phyloP scores from a whole-genome alignment of 352 stramenopile species.

The Peronospora destructor region DNA sequence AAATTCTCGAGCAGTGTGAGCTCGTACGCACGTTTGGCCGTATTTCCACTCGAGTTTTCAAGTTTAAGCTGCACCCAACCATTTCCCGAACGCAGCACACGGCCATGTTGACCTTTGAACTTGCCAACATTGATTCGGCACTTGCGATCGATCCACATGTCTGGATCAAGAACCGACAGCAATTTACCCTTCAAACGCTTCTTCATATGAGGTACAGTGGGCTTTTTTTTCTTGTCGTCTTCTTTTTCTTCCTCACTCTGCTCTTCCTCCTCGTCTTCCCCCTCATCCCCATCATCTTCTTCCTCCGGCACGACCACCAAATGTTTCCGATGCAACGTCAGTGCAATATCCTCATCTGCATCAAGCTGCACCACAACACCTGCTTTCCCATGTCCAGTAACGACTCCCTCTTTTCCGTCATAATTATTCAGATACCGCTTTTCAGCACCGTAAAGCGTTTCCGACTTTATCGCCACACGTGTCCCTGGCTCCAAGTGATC shows the following conservation, averaged over 20 bases:
- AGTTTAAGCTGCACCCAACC: conserved; percentile 84
- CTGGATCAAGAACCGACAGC: conserved; percentile 70
- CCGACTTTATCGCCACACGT: conserved; percentile 50
- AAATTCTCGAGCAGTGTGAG: conserved; percentile 80
- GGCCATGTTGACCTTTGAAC: conserved; percentile 69
- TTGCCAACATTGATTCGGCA: conserved; percentile 86
- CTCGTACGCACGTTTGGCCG: conserved; percentile 82
- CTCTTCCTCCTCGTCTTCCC: conserved; percentile 30
- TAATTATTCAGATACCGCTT: conserved; percentile 69
- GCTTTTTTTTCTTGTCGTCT: conserved; percentile 20
- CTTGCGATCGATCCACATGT: conserved; percentile 85
- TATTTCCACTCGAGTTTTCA: conserved; percentile 80
- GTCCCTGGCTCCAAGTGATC: conserved; percentile 42
- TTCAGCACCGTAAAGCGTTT: conserved; percentile 29
- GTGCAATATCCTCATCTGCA: conserved; percentile 34
- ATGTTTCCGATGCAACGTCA: conserved; percentile 54
- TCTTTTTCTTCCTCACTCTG: conserved; percentile 20
- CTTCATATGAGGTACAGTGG: conserved; percentile 10
- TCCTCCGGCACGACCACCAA: conserved; percentile 33
- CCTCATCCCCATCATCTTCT: conserved; percentile 25
- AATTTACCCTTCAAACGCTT: conserved; percentile 48
- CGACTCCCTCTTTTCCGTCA: conserved; percentile 55
- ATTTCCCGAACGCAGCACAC: conserved; percentile 78
- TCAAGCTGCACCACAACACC: conserved; percentile 55
- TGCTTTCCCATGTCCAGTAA: conserved; percentile 35